Evolutionary conservation across 2,329 filamentous ascomycete genomes (phyloP), one percentile per base, ranked within the genome.

Genomic region (Sporothrix sp.): DNA sequence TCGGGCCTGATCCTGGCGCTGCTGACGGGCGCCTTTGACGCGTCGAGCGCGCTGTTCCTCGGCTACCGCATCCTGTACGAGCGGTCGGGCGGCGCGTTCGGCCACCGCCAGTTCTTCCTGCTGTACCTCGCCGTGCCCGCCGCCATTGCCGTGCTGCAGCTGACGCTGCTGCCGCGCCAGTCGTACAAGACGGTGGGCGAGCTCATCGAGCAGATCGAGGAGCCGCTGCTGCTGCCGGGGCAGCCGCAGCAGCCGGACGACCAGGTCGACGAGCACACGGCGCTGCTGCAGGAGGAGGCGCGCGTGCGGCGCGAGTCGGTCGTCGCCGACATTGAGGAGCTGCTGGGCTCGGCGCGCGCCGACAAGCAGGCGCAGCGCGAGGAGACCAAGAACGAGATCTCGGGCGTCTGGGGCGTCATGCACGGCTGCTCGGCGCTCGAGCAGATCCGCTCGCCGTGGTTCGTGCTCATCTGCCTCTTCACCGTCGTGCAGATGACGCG

Each of bases 161-260:
- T 91, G 23, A 75, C 80, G 36, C 60, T 91, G 57, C 83, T 94
- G 73, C 87, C 87, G 0, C 71, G 69, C 14, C 79, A 82, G 56
- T 88, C 84, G 1, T 93, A 93, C 71, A 90, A 93, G 66, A 91
- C 85, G 0, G 79, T 90, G 1, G 86, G 87, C 40, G 88, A 96
- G 65, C 75, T 95, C 35, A 81, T 93, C 6, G 77, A 81, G 51
- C 78, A 87, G 61, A 82, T 81, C 14, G 84, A 88, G 57, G 71
- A 74, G 36, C 63, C 69, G 14, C 28, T 46, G n/a, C 30, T 45
- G 20, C 42, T 7, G 25, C 7, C 38, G 23, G 28, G 38, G 8
- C 61, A 62, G 2, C 62, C 63, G 14, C 58, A 61, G 14, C 58
- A 61, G 14, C 60, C 59, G 18, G 58, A 65, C 7, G 80, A 84